These are phyloP conservation scores for Fonsecaea erecta DNA, from an alignment of 2,329 filamentous ascomycete species.

Conservation along the genomic window DNA sequence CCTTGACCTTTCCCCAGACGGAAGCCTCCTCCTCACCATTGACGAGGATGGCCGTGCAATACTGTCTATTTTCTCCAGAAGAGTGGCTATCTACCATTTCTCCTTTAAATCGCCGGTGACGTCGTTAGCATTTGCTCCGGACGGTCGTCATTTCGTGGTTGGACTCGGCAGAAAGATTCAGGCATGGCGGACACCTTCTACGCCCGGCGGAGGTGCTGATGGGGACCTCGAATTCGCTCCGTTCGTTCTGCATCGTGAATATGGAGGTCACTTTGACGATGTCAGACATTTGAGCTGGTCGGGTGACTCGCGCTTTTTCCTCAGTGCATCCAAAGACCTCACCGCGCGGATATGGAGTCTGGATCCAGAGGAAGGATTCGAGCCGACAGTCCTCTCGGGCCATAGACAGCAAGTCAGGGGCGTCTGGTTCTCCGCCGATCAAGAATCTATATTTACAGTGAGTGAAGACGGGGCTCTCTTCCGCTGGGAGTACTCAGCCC, in stretches of 20 bases:
- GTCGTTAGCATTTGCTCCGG: constrained; percentile 86
- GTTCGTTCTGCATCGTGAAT: constrained; percentile 84
- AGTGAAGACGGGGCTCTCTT: constrained; percentile 98
- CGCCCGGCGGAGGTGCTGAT: constrained; percentile 75
- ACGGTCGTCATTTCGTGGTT: constrained; percentile 87
- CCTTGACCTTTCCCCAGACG: constrained; percentile 84
- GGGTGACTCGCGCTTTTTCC: constrained; percentile 90
- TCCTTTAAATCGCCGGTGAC: constrained; percentile 86
- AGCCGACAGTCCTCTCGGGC: constrained; percentile 84
- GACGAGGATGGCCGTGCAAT: constrained; percentile 95
- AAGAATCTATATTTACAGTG: constrained; percentile 94
- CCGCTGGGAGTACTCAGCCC: constrained; percentile 80
- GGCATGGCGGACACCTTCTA: constrained; percentile 94
- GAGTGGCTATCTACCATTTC: constrained; percentile 90
- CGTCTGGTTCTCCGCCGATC: constrained; percentile 96
- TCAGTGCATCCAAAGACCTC: constrained; percentile 88
- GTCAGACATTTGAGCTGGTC: constrained; percentile 93
- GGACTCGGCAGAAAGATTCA: constrained; percentile 86
- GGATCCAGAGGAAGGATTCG: constrained; percentile 82
- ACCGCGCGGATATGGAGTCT: constrained; percentile 95
- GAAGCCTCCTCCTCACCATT: constrained; percentile 88
- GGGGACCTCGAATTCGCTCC: constrained; percentile 93
- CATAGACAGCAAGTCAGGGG: constrained; percentile 88
- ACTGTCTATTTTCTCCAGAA: constrained; percentile 83
- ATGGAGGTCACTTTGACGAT: constrained; percentile 85